These are phyloP conservation scores for Claviceps quebecensis DNA, from an alignment of 2,329 filamentous ascomycete genomes.

Conservation along the genomic window DNA sequence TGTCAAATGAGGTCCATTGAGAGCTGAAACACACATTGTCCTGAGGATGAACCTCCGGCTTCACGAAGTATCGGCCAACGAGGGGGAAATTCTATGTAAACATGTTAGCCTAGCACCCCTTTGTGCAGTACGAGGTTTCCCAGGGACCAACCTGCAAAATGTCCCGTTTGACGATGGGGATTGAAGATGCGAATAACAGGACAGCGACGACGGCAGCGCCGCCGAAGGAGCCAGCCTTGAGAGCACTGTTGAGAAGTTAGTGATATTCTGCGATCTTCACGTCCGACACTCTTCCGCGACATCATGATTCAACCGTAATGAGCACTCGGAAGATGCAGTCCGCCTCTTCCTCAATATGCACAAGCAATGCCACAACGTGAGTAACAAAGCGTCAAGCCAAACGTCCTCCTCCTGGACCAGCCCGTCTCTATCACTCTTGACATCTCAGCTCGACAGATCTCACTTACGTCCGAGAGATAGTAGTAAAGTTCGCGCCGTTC, in stretches of 20 bases:
- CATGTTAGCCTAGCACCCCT: background rate
- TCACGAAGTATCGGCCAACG: conserved; percentile 35
- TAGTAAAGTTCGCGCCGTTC: conserved; percentile 31
- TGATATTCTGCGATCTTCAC: background rate
- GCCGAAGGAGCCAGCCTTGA: conserved; percentile 34
- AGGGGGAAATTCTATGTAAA: conserved; percentile 38
- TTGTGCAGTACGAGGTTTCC: background rate
- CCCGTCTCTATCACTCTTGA: background rate
- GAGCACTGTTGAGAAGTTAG: conserved; percentile 4
- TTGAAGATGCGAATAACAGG: conserved; percentile 47
- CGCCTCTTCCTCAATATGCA: background rate
- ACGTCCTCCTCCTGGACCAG: background rate
- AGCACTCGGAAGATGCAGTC: background rate
- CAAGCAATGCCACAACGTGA: background rate
- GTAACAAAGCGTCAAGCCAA: background rate
- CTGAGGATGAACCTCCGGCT: conserved; percentile 41
- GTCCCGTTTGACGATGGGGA: conserved; percentile 45
- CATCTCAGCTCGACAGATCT: background rate
- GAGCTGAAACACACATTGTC: conserved; percentile 41
- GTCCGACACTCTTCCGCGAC: too few relatives aligned
- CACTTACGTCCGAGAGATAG: conserved; percentile 38
- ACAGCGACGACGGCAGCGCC: conserved; percentile 42
- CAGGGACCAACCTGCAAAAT: conserved; percentile 36
- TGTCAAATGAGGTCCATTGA: background rate
- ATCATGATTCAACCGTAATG: background rate